Evolutionary conservation across 1,284 basidiomycete species (phyloP), one percentile per base, ranked within the genome.

Genomic region (Marasmius fiardii): DNA sequence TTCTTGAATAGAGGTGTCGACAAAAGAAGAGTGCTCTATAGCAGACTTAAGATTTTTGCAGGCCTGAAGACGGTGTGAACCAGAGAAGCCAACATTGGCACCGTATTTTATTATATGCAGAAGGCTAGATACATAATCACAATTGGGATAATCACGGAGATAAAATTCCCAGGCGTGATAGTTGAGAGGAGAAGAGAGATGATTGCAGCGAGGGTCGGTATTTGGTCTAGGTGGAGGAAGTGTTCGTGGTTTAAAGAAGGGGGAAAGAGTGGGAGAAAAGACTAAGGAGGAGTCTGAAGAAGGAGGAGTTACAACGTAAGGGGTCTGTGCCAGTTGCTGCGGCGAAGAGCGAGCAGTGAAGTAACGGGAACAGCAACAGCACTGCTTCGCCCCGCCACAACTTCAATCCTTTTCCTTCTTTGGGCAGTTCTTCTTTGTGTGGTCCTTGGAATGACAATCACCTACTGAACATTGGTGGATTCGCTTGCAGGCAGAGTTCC

Each of bases 141-240:
- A n/a, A 31, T 53, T 53, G 41, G 52, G 52, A 31, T 53, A 53
- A 12, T 44, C 52, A 16, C 16, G 5, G 12, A 53, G 28, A 44
- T 26, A 53, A 14, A 26, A 31, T 3, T 43, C 52, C 52, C 52
- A 53, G 23, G 52, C 39, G 24, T 26, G 45, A 26, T 49, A 23
- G 21, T n/a, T 28, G 11, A 23, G 37, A 18, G 35, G 26, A 7
- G 11, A 23, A 18, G 20, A 34, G 21, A 35, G 37, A 20, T 24
- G 31, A 49, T 54, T 54, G 26, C 45, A 54, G 14, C 47, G 33
- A 18, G 53, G 53, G 28, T 49, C 53, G n/a, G 53, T 39, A n/a
- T 54, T n/a, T n/a, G n/a, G n/a, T n/a, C n/a, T n/a, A n/a, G n/a
- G n/a, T n/a, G n/a, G n/a, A n/a, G n/a, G n/a, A n/a, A n/a, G n/a